Evolutionary conservation across 116 monocot species (phyloP).

Genomic region (Phalaenopsis hybrid): DNA sequence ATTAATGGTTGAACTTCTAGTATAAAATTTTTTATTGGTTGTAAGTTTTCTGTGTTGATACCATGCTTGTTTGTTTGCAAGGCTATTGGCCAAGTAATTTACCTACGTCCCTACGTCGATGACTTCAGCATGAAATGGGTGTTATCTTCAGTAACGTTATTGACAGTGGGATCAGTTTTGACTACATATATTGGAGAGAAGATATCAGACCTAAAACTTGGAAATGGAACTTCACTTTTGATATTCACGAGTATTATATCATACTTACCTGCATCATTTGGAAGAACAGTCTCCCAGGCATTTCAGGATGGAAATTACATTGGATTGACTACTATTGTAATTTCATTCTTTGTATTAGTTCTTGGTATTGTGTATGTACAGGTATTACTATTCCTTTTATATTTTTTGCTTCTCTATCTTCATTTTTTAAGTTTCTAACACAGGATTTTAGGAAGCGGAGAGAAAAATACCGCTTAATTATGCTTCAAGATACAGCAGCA

Average conservation of each 20-base stretch:
- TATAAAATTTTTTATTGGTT: neutral
- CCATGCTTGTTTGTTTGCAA: conserved; percentile 13
- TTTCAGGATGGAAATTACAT: conserved; percentile 91
- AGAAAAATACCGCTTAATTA: conserved; percentile 99
- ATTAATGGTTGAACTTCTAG: neutral
- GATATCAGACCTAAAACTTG: conserved; percentile 96
- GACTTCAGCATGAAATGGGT: conserved; percentile 94
- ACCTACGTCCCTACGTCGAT: conserved; percentile 76
- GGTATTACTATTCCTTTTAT: conserved; percentile 30
- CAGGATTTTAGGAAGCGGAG: conserved; percentile 91
- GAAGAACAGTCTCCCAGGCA: conserved; percentile 80
- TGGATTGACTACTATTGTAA: conserved; percentile 63
- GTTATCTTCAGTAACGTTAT: conserved; percentile 60
- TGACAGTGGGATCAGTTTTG: conserved; percentile 91
- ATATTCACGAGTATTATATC: conserved; percentile 98
- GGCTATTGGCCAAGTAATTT: conserved; percentile 98
- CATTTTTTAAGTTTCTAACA: conserved; percentile 18
- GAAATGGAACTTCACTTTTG: conserved; percentile 97
- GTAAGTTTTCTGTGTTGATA: neutral
- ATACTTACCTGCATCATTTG: conserved; percentile 95
- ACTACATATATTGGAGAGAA: conserved; percentile 94
- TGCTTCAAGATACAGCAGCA: conserved; percentile 94
- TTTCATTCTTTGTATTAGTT: conserved; percentile 76
- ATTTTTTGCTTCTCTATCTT: neutral
- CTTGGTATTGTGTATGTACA: conserved; percentile 98